Conservation (phyloP, 176 grass and related monocot genomes). For the Otatea glauca region DNA sequence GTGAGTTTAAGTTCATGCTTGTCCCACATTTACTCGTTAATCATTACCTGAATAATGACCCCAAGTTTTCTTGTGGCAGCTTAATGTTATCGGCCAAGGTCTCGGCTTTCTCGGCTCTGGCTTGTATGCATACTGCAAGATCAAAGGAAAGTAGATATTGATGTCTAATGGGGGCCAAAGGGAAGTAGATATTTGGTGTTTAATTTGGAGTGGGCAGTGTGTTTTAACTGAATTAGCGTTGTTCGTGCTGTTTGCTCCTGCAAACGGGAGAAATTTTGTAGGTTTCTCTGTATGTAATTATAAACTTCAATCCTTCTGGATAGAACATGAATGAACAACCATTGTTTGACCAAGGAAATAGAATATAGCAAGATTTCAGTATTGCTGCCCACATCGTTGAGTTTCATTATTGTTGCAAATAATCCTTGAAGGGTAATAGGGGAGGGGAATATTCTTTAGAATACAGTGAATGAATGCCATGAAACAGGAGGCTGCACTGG, state of each 20-base stretch:
- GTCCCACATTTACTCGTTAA: not conserved
- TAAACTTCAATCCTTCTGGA: constrained; percentile 32
- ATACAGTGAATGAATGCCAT: too few species aligned
- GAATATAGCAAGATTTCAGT: constrained; percentile 44
- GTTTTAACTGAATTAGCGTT: constrained; percentile 44
- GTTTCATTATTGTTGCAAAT: not conserved
- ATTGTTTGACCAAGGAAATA: constrained; percentile 47
- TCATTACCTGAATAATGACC: constrained; percentile 14
- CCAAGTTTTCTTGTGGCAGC: constrained; percentile 53
- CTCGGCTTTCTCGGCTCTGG: constrained; percentile 91
- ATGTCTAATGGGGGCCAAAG: not conserved
- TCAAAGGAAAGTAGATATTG: constrained; percentile 75
- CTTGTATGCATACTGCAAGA: constrained; percentile 94
- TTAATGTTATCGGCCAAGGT: constrained; percentile 92
- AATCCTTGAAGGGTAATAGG: not conserved
- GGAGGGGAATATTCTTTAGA: not conserved
- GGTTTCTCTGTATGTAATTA: constrained; percentile 48
- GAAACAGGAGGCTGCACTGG: not conserved
- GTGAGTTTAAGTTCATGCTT: constrained; percentile 53
- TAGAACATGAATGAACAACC: constrained; percentile 34
- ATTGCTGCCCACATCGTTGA: not conserved
- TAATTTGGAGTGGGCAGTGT: constrained; percentile 30
- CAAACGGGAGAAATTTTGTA: constrained; percentile 65
- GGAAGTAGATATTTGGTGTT: constrained; percentile 36
- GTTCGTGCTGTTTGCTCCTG: constrained; percentile 44